Evolutionary conservation across 768 basidiomycete species (phyloP).

Genomic region (Sporobolomyces pararoseus): DNA sequence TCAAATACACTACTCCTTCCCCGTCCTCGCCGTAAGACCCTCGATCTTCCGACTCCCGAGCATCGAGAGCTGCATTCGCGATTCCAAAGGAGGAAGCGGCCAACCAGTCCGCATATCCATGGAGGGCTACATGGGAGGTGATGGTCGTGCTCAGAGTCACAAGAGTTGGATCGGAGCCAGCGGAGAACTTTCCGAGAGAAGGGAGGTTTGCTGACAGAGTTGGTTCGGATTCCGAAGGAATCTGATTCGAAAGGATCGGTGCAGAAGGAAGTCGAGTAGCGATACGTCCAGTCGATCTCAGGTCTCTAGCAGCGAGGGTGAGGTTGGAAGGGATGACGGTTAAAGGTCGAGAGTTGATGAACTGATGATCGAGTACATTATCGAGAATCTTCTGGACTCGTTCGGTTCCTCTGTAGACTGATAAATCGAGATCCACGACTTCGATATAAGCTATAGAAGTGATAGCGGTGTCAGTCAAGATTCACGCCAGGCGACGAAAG

Average conservation of each 20-base stretch:
- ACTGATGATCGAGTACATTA: slow-evolving; percentile 10
- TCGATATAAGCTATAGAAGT: slow-evolving; percentile 28
- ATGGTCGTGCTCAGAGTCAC: neutral
- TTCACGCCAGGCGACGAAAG: too few species aligned
- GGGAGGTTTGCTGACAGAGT: neutral
- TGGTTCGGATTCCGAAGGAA: too few species aligned
- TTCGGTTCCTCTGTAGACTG: neutral
- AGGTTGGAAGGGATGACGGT: slow-evolving; percentile 24
- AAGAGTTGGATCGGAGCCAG: neutral
- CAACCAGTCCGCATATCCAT: neutral
- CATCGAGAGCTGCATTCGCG: slow-evolving; percentile 8
- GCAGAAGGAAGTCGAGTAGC: neutral
- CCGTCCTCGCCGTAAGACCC: neutral
- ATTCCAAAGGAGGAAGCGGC: slow-evolving; percentile 12
- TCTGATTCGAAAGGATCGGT: neutral
- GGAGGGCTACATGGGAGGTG: neutral
- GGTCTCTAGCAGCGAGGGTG: neutral
- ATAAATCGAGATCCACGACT: slow-evolving; percentile 13
- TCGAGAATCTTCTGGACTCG: slow-evolving; percentile 1
- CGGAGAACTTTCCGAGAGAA: neutral
- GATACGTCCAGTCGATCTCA: slow-evolving; percentile 28
- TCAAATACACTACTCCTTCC: neutral
- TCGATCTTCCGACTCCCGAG: neutral
- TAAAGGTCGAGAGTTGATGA: slow-evolving; percentile 11
- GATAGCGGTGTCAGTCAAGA: too few species aligned